Evolutionary conservation across 1,284 basidiomycete species (phyloP), one percentile per base, ranked within the genome.

Genomic region (Puccinia coronata): DNA sequence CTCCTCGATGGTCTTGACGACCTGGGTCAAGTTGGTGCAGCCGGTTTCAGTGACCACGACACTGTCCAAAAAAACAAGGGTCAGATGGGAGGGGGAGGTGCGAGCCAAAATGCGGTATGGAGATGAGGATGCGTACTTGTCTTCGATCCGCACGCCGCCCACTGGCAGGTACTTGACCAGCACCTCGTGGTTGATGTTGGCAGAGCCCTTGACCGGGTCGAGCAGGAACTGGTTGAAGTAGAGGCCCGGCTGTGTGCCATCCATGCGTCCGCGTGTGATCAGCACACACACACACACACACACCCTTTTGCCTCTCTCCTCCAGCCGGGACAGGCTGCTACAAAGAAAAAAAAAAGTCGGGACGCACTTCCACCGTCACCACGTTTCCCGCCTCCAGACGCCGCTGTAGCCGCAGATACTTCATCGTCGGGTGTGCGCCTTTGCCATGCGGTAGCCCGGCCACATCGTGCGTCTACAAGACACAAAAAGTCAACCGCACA

Each of bases 141-240:
- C 74, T 77, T 77, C 74, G 59, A 77, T 77, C 36, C 74, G 12
- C 23, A 77, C 51, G 8, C 74, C 74, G 28, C 74, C 74, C 34
- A 77, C 74, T 49, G 65, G 65, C 25, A 77, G 20, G 43, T 77
- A 77, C 23, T 77, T 77, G 20, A 61, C 18, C 23, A 77, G 43
- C n/a, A 77, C 28, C 53, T 77, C 41, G n/a, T 77, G 57, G 47
- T 77, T 65, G n/a, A 77, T 65, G 49, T 63, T 23, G 25, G 65
- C 51, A 34, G 74, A 77, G 31, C 61, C 74, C 53, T 77, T 77
- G n/a, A 77, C 57, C 0, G 74, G 74, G 14, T 77, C 74, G 9
- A 77, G 31, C 18, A 77, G 43, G 28, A 77, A 77, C 25, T 77
- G 34, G 53, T 77, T 77, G 43, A 77, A 77, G 39, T 77, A 77